A percentile compares a stretch with the other conserved stretches of the same genome.
These are phyloP conservation scores for Morella rubra DNA, from an alignment of 306 rosid genomes.

Conservation along the genomic window DNA sequence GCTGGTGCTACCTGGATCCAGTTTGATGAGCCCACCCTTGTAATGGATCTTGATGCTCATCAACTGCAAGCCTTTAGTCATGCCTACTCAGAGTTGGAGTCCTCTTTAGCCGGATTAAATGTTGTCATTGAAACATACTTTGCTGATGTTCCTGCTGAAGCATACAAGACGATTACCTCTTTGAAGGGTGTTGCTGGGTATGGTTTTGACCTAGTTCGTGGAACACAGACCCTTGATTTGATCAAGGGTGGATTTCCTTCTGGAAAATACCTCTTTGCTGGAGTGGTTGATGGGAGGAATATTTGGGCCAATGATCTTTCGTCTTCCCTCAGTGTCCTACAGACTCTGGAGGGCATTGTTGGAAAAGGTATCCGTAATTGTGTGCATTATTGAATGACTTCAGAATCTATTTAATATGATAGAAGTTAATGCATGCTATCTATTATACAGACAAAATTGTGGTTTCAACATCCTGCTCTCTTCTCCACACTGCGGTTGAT, in stretches of 20 bases:
- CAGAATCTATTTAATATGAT: slow-evolving; percentile 4
- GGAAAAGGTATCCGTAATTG: slow-evolving; percentile 58
- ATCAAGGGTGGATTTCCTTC: slow-evolving; percentile 72
- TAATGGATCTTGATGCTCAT: slow-evolving; percentile 65
- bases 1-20: slow-evolving; percentile 87
- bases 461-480: slow-evolving; percentile 87
- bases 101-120: slow-evolving; percentile 65
- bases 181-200: slow-evolving; percentile 73
- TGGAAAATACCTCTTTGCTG: slow-evolving; percentile 77
- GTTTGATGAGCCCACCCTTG: slow-evolving; percentile 84
- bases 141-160: slow-evolving; percentile 71
- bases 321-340: slow-evolving; percentile 55
- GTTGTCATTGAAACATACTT: slow-evolving; percentile 75
- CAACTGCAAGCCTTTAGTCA: slow-evolving; percentile 62
- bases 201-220: slow-evolving; percentile 85
- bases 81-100: slow-evolving; percentile 63
- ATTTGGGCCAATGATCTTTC: slow-evolving; percentile 84
- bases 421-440: slow-evolving; percentile 21
- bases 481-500: slow-evolving; percentile 92
- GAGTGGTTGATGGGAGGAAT: slow-evolving; percentile 89
- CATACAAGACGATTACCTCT: slow-evolving; percentile 66
- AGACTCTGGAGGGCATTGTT: slow-evolving; percentile 54
- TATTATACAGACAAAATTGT: slow-evolving; percentile 56
- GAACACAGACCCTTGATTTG: slow-evolving; percentile 70
- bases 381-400: slow-evolving; percentile 11